A percentile compares a stretch with the other conserved stretches of the same genome.
Evolutionary conservation across 2,329 filamentous ascomycete genomes (phyloP).

Genomic region (Beauveria pseudobassiana): DNA sequence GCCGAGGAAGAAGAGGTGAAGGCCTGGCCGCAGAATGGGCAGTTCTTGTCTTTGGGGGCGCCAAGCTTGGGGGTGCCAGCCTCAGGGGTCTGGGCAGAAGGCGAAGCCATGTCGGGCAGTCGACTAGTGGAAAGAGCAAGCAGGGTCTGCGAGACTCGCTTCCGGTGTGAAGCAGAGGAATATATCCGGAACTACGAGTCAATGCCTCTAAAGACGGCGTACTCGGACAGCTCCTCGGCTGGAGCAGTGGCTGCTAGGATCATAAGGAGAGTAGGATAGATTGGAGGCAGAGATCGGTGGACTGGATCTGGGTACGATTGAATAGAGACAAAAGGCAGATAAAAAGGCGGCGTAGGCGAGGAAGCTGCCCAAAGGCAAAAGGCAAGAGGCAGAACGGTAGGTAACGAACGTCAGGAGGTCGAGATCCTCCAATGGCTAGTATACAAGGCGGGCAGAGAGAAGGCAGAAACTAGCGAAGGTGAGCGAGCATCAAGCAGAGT

Average conservation of each 20-base stretch:
- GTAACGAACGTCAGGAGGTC: conserved; percentile 14
- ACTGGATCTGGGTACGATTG: background rate
- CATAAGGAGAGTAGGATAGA: conserved; percentile 23
- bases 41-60: conserved; percentile 75
- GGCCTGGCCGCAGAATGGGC: conserved; percentile 78
- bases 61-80: conserved; percentile 29
- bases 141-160: background rate
- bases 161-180: background rate
- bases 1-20: conserved; percentile 94
- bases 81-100: conserved; percentile 27
- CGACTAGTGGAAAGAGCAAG: conserved; percentile 8
- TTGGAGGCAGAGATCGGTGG: background rate
- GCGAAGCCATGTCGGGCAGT: conserved; percentile 24
- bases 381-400: conserved; percentile 6
- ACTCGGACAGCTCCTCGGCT: conserved; percentile 14
- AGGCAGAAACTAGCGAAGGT: conserved; percentile 28
- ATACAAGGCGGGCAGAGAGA: conserved; percentile 25
- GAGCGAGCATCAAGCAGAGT: conserved; percentile 28
- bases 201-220: conserved; percentile 3
- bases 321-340: background rate
- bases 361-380: conserved; percentile 14
- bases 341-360: conserved; percentile 4
- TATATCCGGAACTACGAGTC: conserved; percentile 6
- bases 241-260: conserved; percentile 16
- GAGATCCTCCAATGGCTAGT: conserved; percentile 11